A percentile compares a stretch with the other conserved stretches of the same genome.
Evolutionary conservation across 179 eudicot genomes (phyloP).

Genomic region (Nepenthes alata): DNA sequence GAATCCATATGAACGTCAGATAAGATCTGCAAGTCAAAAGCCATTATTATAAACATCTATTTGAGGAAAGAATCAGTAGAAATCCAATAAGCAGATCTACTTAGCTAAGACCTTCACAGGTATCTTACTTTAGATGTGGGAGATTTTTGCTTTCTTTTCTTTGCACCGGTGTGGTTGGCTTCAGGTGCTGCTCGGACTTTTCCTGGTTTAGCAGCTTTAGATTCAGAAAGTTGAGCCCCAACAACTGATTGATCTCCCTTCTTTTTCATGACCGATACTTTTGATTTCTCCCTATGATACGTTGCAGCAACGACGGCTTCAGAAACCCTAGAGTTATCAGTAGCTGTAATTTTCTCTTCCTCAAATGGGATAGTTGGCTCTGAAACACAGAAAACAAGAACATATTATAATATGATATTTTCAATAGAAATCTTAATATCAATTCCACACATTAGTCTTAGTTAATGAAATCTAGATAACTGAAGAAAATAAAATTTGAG

Average conservation of each 20-base stretch:
- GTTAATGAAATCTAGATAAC: too few relatives aligned
- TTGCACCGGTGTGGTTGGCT: constrained; percentile 22
- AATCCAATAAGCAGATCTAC: background rate
- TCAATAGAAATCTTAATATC: too few relatives aligned
- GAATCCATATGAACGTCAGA: constrained; percentile 32
- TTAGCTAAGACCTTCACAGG: background rate
- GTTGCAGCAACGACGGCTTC: constrained; percentile 22
- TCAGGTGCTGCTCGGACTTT: constrained; percentile 35
- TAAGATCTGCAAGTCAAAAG: constrained; percentile 27
- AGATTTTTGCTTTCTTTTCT: constrained; percentile 49
- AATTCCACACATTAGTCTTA: too few relatives aligned
- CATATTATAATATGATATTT: background rate
- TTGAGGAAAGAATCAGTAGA: background rate
- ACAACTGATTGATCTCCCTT: constrained; percentile 30
- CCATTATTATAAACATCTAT: constrained; percentile 4
- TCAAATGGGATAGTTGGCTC: constrained; percentile 38
- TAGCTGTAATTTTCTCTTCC: constrained; percentile 39
- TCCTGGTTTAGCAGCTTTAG: constrained; percentile 41
- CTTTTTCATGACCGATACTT: constrained; percentile 31
- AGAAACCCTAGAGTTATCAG: constrained; percentile 30
- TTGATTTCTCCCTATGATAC: constrained; percentile 36
- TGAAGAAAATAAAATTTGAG: too few relatives aligned
- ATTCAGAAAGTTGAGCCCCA: constrained; percentile 22
- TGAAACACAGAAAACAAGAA: constrained; percentile 16
- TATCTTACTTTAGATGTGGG: constrained; percentile 44